Base-by-base conservation (phyloP, 768 basidiomycete species). In the Pleurotus ostreatus region DNA sequence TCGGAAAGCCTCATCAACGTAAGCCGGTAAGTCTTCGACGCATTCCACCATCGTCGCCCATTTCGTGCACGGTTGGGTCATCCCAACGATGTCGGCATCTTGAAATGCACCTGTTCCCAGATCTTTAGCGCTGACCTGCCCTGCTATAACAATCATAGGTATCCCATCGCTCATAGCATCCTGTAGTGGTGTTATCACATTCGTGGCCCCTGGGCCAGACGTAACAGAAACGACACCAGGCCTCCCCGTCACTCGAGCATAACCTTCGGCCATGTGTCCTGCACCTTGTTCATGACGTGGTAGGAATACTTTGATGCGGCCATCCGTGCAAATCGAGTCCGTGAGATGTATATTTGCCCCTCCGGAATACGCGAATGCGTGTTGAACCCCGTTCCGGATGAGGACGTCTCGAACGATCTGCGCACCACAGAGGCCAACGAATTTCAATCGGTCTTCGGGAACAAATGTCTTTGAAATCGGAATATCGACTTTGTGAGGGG, bases 1-100 rank as follows among this genome's bases (percentile, higher is more conserved):
- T 71, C 97, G 96, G 84, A 99, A 98, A 0, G 97, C 97, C 70
- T 99, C 97, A 68, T 98, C 98, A 68, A 98, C 95, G 57, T 96
- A 80, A 40, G 95, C 78, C 13, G 96, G 96, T 3, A 98, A 80
- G 71, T 98, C 96, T 8, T 89, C 71, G 57, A 98, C 92, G 66
- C 94, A 94, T 72, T 98, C 98, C 48, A 98, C 92, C 93, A 98
- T 96, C 57, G 98, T 95, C 67, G 98, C 98, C 97, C 97, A 98
- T 71, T 98, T 99, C 26, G 97, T 98, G 75, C 97, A 99, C 63
- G 86, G 86, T 51, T 95, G 80, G 25, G 94, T 96, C 70, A 98
- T 99, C 47, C 96, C 95, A 53, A 99, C 79, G 49, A 98, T 73
- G 69, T 99, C 97, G 34, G 97, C 97, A 73, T 98, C 97, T 68